Base-by-base conservation (phyloP, 176 grass and related monocot species). In the Panicum miliaceum region DNA sequence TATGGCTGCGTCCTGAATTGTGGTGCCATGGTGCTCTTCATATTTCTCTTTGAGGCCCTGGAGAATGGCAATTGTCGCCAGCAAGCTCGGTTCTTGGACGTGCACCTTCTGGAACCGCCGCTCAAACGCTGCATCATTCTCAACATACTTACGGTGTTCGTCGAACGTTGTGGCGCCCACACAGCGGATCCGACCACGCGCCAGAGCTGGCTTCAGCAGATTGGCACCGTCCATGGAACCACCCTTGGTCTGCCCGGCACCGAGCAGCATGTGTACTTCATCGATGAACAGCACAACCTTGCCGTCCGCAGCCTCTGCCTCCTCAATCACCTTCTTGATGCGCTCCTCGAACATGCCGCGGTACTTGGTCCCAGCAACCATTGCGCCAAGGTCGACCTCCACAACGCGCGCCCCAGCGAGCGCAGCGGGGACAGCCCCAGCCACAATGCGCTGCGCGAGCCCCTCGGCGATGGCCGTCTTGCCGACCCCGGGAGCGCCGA, bases 381-480 rank as follows among this genome's bases (percentile, higher is more conserved):
- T 58, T 0, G 80, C 80, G 4, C 6, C 86, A 2, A 84, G 4
- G 62, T 88, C 86, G 48, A 88, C 7, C 47, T 81, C 70, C 16
- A 88, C 4, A 0, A 88, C 60, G 1, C 79, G 36, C 0, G 47
- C 64, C 0, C 73, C 70, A 3, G 12, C 26, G 13, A 86, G 78
- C 2, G 64, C 7, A 0, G 25, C 29, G 1, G 91, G 87, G 11
- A 92, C 84, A 0, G 59, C 46, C 7, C 84, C 80, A 0, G 51
- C 34, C 4, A 64, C 80, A 25, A 92, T 83, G 68, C 75, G 84
- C 58, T 71, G 87, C 3, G 84, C 84, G 12, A 92, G 79, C 41
- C 87, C 91, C 80, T 90, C 84, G n/a, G 66, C 87, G 25, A 92
- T 85, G 68, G 87, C 87, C 41, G 91, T 90, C 70, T 92, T 92